These are phyloP conservation scores for Ilyonectria sp. DNA, from an alignment of 2,329 filamentous ascomycete genomes.

Conservation along the genomic window DNA sequence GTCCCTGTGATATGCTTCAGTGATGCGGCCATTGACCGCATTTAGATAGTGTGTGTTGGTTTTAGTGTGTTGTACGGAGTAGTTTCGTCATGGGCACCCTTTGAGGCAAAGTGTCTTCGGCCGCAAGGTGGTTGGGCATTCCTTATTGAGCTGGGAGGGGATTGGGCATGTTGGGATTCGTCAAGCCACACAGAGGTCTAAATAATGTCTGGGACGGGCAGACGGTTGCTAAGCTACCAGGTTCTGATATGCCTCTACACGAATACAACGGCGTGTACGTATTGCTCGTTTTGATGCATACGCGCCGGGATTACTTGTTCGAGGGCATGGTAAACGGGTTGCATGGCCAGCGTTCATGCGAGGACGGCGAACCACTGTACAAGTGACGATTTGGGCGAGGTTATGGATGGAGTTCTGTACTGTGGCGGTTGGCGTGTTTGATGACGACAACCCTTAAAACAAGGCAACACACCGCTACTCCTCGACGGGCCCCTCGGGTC, in stretches of 20 bases:
- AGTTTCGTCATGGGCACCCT: no score
- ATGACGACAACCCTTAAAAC: conserved; percentile 1
- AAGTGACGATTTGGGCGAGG: neutral
- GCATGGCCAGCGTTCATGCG: conserved; percentile 6
- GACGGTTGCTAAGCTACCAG: no score
- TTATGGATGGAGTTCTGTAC: neutral
- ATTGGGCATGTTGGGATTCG: no score
- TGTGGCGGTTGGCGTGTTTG: no score
- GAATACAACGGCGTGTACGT: neutral
- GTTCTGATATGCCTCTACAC: no score
- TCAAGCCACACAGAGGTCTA: no score
- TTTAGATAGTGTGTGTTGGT: neutral
- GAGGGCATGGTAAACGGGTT: neutral
- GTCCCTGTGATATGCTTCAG: neutral
- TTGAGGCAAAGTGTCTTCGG: no score
- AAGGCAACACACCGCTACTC: conserved; percentile 24
- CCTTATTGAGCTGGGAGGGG: no score
- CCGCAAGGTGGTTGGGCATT: no score
- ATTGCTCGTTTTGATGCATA: neutral
- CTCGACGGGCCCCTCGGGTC: neutral
- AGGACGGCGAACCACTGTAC: neutral
- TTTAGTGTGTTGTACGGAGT: neutral
- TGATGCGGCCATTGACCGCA: no score
- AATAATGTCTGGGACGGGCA: no score
- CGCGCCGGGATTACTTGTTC: neutral